Conservation (phyloP, 2,329 filamentous ascomycete species). For the Trichoderma lentiforme region DNA sequence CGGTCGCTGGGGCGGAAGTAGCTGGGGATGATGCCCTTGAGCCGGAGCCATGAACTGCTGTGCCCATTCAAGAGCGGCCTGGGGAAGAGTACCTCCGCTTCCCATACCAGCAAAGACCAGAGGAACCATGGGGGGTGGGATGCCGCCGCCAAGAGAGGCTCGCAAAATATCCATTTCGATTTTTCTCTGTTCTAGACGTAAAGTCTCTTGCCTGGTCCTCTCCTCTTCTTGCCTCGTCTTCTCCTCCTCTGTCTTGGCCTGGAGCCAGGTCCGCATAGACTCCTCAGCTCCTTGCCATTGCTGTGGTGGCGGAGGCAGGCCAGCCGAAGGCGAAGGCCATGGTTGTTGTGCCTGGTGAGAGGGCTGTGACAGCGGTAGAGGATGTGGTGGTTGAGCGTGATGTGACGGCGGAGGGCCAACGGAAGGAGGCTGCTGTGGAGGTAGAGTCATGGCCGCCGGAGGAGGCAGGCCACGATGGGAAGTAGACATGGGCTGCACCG, state of each 20-base stretch:
- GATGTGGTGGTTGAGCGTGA: constrained; percentile 26
- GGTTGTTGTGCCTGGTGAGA: constrained; percentile 38
- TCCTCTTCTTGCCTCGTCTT: constrained; percentile 72
- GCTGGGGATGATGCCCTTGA: constrained; percentile 48
- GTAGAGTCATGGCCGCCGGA: constrained; percentile 62
- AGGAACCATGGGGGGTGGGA: constrained; percentile 71
- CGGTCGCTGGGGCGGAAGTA: constrained; percentile 48
- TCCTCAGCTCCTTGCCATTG: constrained; percentile 68
- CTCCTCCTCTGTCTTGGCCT: constrained; percentile 71
- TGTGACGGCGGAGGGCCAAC: constrained; percentile 28
- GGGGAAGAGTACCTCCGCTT: constrained; percentile 55
- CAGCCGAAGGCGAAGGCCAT: constrained; percentile 32
- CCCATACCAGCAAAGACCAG: constrained; percentile 72
- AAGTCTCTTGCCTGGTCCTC: constrained; percentile 59
- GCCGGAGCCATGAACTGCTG: constrained; percentile 61
- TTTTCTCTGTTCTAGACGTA: constrained; percentile 68
- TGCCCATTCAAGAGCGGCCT: constrained; percentile 62
- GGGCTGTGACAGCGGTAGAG: constrained; percentile 26
- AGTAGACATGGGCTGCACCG: constrained; percentile 61
- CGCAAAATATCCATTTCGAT: constrained; percentile 71
- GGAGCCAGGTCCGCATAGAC: constrained; percentile 67
- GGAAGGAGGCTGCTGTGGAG: constrained; percentile 43
- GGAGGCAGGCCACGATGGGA: constrained; percentile 68
- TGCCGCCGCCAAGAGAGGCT: constrained; percentile 64
- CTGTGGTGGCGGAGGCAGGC: constrained; percentile 61